These are phyloP conservation scores for Rutidosis leptorrhynchoides DNA, from an alignment of 129 eudicot species.

Conservation along the genomic window DNA sequence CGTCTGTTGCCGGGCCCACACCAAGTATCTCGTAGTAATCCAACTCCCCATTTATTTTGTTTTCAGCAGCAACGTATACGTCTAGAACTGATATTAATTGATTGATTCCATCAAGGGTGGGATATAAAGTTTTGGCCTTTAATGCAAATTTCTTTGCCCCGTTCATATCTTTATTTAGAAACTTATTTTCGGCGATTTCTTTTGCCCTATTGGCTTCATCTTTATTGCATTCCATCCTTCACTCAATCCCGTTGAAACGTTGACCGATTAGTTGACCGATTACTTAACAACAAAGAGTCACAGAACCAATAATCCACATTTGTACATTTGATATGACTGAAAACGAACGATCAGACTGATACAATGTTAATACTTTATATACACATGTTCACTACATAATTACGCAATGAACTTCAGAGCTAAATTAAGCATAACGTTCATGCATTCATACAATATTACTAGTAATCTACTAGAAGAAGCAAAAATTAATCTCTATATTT, in stretches of 20 bases:
- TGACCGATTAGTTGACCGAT: background rate
- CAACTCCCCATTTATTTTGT: conserved; percentile 51
- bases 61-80: conserved; percentile 61
- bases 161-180: conserved; percentile 46
- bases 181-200: conserved; percentile 76
- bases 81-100: conserved; percentile 59
- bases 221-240: conserved; percentile 76
- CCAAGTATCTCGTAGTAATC: conserved; percentile 82
- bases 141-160: conserved; percentile 75
- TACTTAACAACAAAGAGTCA: conserved; percentile 1
- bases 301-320: background rate
- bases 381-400: background rate
- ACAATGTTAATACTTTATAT: background rate
- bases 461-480: background rate
- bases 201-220: conserved; percentile 94
- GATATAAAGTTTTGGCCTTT: conserved; percentile 70
- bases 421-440: background rate
- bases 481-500: no score
- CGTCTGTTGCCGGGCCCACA: conserved; percentile 61
- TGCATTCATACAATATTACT: background rate
- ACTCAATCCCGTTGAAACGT: conserved; percentile 2
- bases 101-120: conserved; percentile 67
- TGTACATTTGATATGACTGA: background rate
- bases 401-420: background rate
- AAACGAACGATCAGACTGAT: conserved; percentile 1